Base-by-base conservation (phyloP, 2,329 filamentous ascomycete species). In the Penicillium decumbens region DNA sequence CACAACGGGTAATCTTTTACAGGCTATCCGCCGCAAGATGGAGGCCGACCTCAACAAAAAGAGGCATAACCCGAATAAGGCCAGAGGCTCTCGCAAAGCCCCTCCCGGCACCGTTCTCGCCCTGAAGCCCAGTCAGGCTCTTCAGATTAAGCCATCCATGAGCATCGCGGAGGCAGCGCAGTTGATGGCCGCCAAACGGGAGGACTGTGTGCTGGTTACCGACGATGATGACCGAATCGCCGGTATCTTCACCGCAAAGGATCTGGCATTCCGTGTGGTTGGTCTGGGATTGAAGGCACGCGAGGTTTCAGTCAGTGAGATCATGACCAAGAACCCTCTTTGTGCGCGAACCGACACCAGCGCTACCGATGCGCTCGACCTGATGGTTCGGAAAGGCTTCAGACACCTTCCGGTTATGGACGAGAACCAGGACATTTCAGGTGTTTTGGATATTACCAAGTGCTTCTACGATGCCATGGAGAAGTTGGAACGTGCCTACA, bases 381-480 rank as follows among this genome's bases (percentile, higher is more conserved):
- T 97, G 50, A 98, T 98, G 93, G 93, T 98, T 49, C 82, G 92
- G 62, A 97, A 97, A 75, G 93, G 93, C 15, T 98, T 98, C 78
- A 84, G 93, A 61, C 93, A 98, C 76, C 73, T 98, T 66, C 93
- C 93, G 3, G 93, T 98, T 58, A 98, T 98, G 93, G 93, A 98
- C 72, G 93, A 98, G 77, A 97, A 98, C 72, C 93, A 98, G 73
- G 92, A 98, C 67, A 98, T 98, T 55, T 95, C 91, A 6, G 93
- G 93, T 77, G 91, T 98, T 59, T 77, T 98, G 47, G 93, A 98
- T 72, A 98, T 98, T 63, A 98, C 93, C 49, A 98, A 97, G 75
- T 98, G 93, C 75, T 98, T 98, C 73, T 98, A 98, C 74, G 93
- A 98, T 74, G 93, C 93, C 38, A 98, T 98, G 93, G 93, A 98